Percentiles rank a stretch among this genome's conserved stretches.
Conservation (phyloP, 2,329 filamentous ascomycete species). For the Leptosphaerulina australis region DNA sequence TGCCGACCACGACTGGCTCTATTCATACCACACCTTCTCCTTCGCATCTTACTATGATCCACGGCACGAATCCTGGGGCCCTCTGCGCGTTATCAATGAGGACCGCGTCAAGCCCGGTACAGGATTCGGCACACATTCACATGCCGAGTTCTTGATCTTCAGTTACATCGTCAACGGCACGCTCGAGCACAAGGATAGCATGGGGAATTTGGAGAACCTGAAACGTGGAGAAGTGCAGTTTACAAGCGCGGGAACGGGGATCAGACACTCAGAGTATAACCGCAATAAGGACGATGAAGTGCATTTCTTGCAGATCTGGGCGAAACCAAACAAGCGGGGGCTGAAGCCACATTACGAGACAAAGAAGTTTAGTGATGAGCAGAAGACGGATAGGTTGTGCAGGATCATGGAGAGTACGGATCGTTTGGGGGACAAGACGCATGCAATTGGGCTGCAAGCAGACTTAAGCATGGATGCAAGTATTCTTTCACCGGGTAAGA, state of each 20-base stretch:
- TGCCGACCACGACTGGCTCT: conserved; percentile 83
- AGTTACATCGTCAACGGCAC: conserved; percentile 84
- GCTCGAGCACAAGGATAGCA: conserved; percentile 85
- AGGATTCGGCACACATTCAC: conserved; percentile 84
- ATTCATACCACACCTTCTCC: conserved; percentile 84
- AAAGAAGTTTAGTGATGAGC: conserved; percentile 71
- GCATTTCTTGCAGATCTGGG: conserved; percentile 91
- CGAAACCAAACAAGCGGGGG: conserved; percentile 74
- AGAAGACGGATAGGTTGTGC: conserved; percentile 73
- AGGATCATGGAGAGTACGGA: conserved; percentile 77
- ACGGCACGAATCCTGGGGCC: conserved; percentile 70
- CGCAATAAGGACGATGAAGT: conserved; percentile 72
- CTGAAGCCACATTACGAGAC: conserved; percentile 80
- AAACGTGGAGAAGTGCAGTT: conserved; percentile 85
- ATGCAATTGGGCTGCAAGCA: conserved; percentile 78
- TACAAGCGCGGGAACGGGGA: conserved; percentile 80
- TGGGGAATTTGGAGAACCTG: conserved; percentile 74
- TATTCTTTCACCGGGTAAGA: conserved; percentile 68
- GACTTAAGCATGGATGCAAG: conserved; percentile 84
- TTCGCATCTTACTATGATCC: conserved; percentile 77
- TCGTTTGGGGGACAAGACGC: conserved; percentile 67
- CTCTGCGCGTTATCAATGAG: conserved; percentile 85
- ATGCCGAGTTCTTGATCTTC: conserved; percentile 90
- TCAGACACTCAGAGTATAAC: conserved; percentile 84
- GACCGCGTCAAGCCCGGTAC: conserved; percentile 76